Conservation (phyloP, 805 yeast genomes). For the Helenozyma rhizophorensis region DNA sequence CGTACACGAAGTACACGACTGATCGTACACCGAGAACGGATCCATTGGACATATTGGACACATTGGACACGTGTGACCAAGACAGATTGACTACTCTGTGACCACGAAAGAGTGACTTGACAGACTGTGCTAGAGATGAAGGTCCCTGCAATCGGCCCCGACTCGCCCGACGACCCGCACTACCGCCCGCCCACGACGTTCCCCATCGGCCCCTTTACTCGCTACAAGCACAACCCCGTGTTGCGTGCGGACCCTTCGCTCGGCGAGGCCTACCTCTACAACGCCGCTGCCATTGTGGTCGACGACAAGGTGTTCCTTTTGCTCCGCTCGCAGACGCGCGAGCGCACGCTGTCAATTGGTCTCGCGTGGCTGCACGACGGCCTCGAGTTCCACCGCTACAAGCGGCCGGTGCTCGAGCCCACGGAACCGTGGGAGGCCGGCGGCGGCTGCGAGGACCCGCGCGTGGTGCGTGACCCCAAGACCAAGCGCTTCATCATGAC, state of each 20-base stretch:
- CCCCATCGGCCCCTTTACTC: constrained; percentile 40
- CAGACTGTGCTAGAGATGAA: too few relatives aligned
- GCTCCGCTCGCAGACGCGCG: constrained; percentile 36
- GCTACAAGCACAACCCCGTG: constrained; percentile 34
- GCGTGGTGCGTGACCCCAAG: constrained; percentile 35
- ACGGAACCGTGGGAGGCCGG: constrained; percentile 37
- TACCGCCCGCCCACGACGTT: constrained; percentile 32
- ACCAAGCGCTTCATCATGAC: constrained; percentile 34
- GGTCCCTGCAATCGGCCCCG: constrained; percentile 22
- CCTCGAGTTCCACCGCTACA: constrained; percentile 24
- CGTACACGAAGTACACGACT: too few relatives aligned
- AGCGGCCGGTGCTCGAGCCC: constrained; percentile 29
- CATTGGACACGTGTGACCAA: too few relatives aligned
- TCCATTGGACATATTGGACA: too few relatives aligned
- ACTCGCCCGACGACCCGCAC: constrained; percentile 23
- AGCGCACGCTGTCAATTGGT: constrained; percentile 32
- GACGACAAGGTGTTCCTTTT: constrained; percentile 33
- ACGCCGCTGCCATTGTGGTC: constrained; percentile 40
- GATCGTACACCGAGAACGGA: too few relatives aligned
- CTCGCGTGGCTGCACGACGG: constrained; percentile 42
- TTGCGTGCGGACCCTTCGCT: constrained; percentile 32
- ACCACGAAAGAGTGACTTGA: not conserved
- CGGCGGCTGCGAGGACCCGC: constrained; percentile 43
- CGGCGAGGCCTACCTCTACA: constrained; percentile 35
- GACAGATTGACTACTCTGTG: not conserved